Base-by-base conservation (phyloP, 2,329 filamentous ascomycete genomes). In the Knoxdaviesia capensis region DNA sequence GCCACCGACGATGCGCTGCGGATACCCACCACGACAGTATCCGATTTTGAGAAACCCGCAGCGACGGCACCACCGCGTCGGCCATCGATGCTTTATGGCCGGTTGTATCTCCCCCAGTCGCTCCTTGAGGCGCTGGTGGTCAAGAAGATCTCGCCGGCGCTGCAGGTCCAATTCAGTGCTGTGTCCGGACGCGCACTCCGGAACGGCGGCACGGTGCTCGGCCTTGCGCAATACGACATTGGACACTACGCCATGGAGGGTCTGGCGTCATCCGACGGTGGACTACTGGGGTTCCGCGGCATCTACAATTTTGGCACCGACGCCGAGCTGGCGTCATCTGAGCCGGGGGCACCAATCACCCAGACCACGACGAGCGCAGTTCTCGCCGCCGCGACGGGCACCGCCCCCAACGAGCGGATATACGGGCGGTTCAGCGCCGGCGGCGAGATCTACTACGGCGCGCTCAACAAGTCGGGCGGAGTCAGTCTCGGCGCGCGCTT, bases 301-400 rank as follows among this genome's bases (percentile, higher is more conserved):
- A 66, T 98, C 1, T 98, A 94, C 66, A 96, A 98, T 56, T 96
- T 94, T 55, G 88, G 88, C 9, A 71, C 76, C 11, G 80, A 88
- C 48, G 71, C 73, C 6, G 58, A 59, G 9, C 47, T 52, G 3
- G 44, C 49, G n/a, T 20, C 20, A 41, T 3, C 7, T 10, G 7
- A 10, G 37, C 28, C 38, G n/a, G 44, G 38, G 5, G 42, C 40
- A 29, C 20, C 20, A 20, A 20, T 20, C 20, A 20, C 20, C 20
- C 20, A 20, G 20, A 20, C 20, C 20, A 46, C 28, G 39, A 44
- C 42, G 34, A 41, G 41, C 9, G 32, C 38, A 34, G 36, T n/a
- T 34, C 35, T 38, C 5, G 44, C 11, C 45, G 47, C 29, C 9
- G 9, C 41, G 31, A 20, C 20, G 20, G 20, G 20, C 20, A 10